Evolutionary conservation across 495 filamentous ascomycete species (phyloP).

Genomic region (Daldinia bambusicola): DNA sequence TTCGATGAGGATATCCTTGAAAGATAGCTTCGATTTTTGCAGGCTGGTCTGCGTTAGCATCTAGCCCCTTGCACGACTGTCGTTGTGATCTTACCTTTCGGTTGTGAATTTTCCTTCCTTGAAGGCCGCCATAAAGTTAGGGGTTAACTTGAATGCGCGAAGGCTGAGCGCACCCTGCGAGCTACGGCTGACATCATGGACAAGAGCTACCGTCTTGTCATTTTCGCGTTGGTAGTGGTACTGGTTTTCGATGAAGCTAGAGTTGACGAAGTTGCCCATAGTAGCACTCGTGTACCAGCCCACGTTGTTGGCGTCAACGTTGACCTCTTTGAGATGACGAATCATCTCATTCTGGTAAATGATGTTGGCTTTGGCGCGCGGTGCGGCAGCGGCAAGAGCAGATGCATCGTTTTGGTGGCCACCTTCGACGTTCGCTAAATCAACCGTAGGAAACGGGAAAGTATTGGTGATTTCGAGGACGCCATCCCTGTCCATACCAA

Average conservation of each 20-base stretch:
- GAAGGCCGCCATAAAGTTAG: conserved; percentile 88
- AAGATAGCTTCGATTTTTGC: conserved; percentile 89
- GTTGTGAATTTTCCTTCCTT: conserved; percentile 98
- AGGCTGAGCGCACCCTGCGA: conserved; percentile 90
- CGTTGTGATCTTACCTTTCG: conserved; percentile 73
- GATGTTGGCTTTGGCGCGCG: conserved; percentile 87
- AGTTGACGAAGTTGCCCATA: conserved; percentile 97
- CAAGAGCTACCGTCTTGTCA: conserved; percentile 90
- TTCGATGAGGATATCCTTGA: conserved; percentile 93
- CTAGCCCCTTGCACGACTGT: conserved; percentile 20
- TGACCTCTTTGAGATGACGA: conserved; percentile 93
- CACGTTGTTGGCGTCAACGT: conserved; percentile 97
- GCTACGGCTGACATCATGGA: conserved; percentile 94
- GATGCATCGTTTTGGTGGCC: conserved; percentile 79
- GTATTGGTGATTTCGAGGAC: conserved; percentile 91
- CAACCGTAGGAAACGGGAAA: conserved; percentile 92
- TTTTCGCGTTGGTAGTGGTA: conserved; percentile 97
- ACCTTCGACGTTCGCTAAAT: conserved; percentile 73
- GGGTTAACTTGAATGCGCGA: conserved; percentile 88
- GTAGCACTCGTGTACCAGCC: conserved; percentile 99
- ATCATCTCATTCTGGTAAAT: conserved; percentile 98
- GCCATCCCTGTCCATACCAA: conserved; percentile 90
- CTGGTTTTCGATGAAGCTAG: conserved; percentile 97
- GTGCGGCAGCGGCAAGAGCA: conserved; percentile 85
- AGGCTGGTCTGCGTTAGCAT: conserved; percentile 65